phyloP scores from a whole-genome alignment of 23 red algal genomes.

The Gracilaria domingensis region DNA sequence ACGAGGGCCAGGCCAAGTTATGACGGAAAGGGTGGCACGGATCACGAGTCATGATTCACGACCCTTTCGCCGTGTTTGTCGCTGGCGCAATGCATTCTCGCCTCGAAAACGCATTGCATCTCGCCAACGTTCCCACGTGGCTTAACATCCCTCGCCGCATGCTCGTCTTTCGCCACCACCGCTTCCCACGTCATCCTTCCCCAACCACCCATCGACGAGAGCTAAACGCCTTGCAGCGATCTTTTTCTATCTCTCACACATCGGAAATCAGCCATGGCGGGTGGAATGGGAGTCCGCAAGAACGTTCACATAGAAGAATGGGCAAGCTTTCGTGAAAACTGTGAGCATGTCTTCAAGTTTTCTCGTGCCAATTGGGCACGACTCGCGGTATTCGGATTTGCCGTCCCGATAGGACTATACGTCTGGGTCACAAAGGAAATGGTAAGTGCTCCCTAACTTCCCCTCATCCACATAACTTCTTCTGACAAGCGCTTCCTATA shows the following conservation, averaged over 20 bases:
- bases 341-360: slow-evolving; percentile 71
- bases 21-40: no score
- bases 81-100: no score
- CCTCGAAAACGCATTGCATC: background rate
- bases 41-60: no score
- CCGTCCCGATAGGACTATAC: slow-evolving; percentile 61
- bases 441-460: slow-evolving; percentile 29
- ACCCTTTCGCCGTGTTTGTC: no score
- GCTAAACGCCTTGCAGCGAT: background rate
- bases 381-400: slow-evolving; percentile 73
- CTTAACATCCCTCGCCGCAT: background rate
- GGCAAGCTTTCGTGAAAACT: slow-evolving; percentile 76
- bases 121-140: slow-evolving; percentile 5
- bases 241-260: background rate
- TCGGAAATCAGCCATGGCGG: slow-evolving; percentile 31
- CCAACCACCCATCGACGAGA: background rate
- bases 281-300: slow-evolving; percentile 75
- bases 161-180: no score
- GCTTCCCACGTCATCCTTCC: no score
- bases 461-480: background rate
- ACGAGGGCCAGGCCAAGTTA: no score
- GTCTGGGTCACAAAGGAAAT: slow-evolving; percentile 53
- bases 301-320: slow-evolving; percentile 84
- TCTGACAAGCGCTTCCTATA: background rate
- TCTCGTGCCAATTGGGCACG: slow-evolving; percentile 46